Evolutionary conservation across 495 filamentous ascomycete species (phyloP).

Genomic region (Neurospora cerealis): DNA sequence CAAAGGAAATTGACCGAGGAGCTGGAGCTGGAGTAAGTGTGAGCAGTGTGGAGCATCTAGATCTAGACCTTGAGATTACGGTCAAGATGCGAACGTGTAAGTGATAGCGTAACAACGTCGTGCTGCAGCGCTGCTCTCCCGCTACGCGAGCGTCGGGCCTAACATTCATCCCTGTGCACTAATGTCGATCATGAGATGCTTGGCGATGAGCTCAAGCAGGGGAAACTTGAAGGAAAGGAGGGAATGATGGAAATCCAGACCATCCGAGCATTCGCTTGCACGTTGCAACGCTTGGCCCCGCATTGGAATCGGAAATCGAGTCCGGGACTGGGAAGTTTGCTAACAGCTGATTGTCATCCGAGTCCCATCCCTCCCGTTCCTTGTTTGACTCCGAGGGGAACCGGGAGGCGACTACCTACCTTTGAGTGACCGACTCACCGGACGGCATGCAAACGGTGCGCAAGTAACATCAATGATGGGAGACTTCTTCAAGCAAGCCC

Average conservation of each 20-base stretch:
- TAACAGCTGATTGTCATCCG: background rate
- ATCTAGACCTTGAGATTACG: background rate
- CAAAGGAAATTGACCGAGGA: too few species aligned
- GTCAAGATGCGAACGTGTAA: background rate
- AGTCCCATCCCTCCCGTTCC: background rate
- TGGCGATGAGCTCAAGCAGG: background rate
- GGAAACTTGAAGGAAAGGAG: too few species aligned
- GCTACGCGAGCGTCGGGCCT: background rate
- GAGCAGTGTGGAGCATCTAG: background rate
- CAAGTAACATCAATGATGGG: background rate
- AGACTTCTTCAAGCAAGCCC: fast-evolving
- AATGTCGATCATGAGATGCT: background rate
- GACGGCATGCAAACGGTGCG: background rate
- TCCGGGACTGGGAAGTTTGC: background rate
- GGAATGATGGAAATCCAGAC: background rate
- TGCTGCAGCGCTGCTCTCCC: background rate
- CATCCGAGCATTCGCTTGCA: background rate
- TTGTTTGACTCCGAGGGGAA: background rate
- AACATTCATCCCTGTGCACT: background rate
- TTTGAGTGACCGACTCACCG: background rate
- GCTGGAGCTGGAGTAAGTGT: background rate
- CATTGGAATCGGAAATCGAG: background rate
- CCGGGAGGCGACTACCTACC: background rate
- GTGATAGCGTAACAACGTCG: background rate
- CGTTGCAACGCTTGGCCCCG: background rate